These are phyloP conservation scores for Diaporthe humulicola DNA, from an alignment of 2,329 filamentous ascomycete genomes.

Conservation along the genomic window DNA sequence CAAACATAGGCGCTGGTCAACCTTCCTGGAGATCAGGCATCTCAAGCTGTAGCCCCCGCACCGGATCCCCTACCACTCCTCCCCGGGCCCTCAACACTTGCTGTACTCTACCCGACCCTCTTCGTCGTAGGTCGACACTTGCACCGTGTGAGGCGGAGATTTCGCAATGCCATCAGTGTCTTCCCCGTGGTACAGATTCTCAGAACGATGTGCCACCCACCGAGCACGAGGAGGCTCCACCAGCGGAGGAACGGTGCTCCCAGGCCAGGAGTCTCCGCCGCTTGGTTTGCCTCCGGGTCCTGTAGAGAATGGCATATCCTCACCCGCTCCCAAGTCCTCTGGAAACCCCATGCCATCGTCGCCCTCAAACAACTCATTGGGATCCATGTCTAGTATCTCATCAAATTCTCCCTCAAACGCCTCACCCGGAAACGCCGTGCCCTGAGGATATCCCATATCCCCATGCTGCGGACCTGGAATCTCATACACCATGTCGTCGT, in stretches of 20 bases:
- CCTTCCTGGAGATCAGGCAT: too few relatives aligned
- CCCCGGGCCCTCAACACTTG: background rate
- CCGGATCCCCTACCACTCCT: background rate
- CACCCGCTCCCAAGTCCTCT: background rate
- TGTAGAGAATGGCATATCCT: background rate
- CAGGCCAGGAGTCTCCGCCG: background rate
- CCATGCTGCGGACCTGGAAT: too few relatives aligned
- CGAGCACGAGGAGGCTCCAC: background rate
- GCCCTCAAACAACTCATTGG: background rate
- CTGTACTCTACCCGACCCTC: accelerated
- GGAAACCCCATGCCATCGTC: background rate
- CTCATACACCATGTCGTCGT: background rate
- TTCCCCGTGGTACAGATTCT: background rate
- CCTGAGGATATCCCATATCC: background rate
- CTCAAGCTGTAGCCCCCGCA: background rate
- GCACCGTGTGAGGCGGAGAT: background rate
- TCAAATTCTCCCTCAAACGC: background rate
- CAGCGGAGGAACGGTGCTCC: background rate
- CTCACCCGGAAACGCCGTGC: background rate
- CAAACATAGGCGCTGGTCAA: background rate
- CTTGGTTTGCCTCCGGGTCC: background rate
- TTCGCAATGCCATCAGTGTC: too few relatives aligned
- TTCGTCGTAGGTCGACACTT: accelerated
- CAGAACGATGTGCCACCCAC: background rate
- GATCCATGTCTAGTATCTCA: background rate